Evolutionary conservation across 2,329 filamentous ascomycete genomes (phyloP).

Genomic region (Elsinoe ampelina): DNA sequence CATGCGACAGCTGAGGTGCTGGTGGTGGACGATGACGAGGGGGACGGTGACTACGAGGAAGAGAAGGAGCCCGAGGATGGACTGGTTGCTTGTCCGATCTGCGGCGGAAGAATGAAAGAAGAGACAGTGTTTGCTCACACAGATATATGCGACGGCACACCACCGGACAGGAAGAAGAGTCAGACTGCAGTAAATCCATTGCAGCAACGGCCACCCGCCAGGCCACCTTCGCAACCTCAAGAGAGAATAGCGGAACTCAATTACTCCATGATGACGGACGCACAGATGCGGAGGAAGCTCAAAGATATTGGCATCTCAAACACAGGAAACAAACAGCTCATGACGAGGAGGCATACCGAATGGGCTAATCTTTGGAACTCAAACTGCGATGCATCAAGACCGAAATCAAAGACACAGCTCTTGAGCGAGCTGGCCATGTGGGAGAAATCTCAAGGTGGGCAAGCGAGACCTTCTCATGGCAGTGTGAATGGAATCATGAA

Average conservation of each 20-base stretch:
- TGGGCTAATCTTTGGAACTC: slow-evolving; percentile 97
- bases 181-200: slow-evolving; percentile 11
- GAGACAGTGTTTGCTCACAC: slow-evolving; percentile 71
- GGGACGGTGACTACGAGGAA: slow-evolving; percentile 29
- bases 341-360: slow-evolving; percentile 77
- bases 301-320: slow-evolving; percentile 67
- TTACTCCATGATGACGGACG: slow-evolving; percentile 79
- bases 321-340: slow-evolving; percentile 55
- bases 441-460: slow-evolving; percentile 72
- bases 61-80: slow-evolving; percentile 52
- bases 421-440: slow-evolving; percentile 72
- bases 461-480: slow-evolving; percentile 37
- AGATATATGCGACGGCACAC: slow-evolving; percentile 48
- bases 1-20: slow-evolving; percentile 23
- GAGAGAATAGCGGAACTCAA: slow-evolving; percentile 71
- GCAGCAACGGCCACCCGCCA: background rate
- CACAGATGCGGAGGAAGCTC: slow-evolving; percentile 68
- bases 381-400: slow-evolving; percentile 76
- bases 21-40: slow-evolving; percentile 32
- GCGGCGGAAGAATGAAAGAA: slow-evolving; percentile 68
- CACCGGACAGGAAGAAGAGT: slow-evolving; percentile 28
- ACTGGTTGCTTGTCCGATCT: slow-evolving; percentile 79
- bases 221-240: slow-evolving; percentile 21
- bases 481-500: slow-evolving; percentile 52
- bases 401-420: slow-evolving; percentile 61